Evolutionary conservation across 2,329 filamentous ascomycete species (phyloP), one percentile per base, ranked within the genome.

Genomic region (Cytospora schulzeri): DNA sequence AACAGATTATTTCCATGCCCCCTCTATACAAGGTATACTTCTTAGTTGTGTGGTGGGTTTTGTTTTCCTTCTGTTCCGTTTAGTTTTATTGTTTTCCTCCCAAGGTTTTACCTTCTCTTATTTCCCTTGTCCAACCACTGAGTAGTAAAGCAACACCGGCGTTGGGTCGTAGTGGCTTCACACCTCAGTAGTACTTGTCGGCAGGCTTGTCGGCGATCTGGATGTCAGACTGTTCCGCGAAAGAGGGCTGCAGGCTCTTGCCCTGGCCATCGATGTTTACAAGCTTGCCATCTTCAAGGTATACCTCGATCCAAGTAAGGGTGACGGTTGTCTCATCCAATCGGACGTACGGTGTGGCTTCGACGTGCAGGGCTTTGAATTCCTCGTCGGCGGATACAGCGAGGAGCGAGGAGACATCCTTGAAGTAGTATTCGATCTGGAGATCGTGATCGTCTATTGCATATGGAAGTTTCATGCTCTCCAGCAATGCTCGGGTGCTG

Each of bases 131-230:
- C n/a, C n/a, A 41, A 41, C 31, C 19, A 41, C 38, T 15, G 19
- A 41, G 38, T 19, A 41, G 11, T 35, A 12, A 35, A 35, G 11
- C 38, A n/a, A 19, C 19, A 41, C 38, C 15, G 19, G 15, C 4
- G 15, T 19, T 5, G 14, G 38, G 17, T 19, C 38, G 38, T 41
- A n/a, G 14, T 41, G 38, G 9, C 5, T 9, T 15, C 38, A 8
- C 38, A 19, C 38, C 29, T 59, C n/a, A 51, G 22, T 33, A 59
- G n/a, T 59, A 59, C 57, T 59, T 59, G 4, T 59, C 45, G 51
- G 45, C 57, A 9, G 41, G 15, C 57, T 29, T 51, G 3, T 51
- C 57, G 12, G 57, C 29, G n/a, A 26, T 48, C 14, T 45, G 57
- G 19, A 51, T 59, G 29, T 59, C n/a, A 2, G 41, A 59, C 41